Conservation (phyloP, 2,329 filamentous ascomycete species). For the Bipolaris bicolor region DNA sequence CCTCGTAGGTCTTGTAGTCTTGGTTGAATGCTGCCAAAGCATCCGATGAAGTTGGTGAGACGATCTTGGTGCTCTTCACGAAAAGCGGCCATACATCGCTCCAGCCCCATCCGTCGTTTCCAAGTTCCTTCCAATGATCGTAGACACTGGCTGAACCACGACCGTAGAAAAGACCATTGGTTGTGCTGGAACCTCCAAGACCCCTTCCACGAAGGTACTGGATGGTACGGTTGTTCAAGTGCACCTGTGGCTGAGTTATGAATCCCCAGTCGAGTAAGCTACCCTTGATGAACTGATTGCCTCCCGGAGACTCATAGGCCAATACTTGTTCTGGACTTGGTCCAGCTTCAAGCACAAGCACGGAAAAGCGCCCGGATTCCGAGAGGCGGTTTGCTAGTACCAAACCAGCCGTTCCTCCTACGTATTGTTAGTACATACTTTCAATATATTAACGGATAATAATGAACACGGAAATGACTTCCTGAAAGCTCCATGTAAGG, state of each 20-base stretch:
- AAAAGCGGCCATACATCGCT: slow-evolving; percentile 30
- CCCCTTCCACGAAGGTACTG: slow-evolving; percentile 33
- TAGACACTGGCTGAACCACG: slow-evolving; percentile 43
- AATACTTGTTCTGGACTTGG: slow-evolving; percentile 39
- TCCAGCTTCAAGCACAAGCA: slow-evolving; percentile 46
- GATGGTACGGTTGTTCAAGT: slow-evolving; percentile 29
- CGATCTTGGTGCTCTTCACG: slow-evolving; percentile 38
- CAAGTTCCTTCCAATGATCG: slow-evolving; percentile 63
- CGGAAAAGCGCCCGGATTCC: slow-evolving; percentile 29
- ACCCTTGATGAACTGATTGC: slow-evolving; percentile 36
- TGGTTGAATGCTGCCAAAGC: slow-evolving; percentile 32
- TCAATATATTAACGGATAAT: background rate
- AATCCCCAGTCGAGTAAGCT: slow-evolving; percentile 41
- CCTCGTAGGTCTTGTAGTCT: slow-evolving; percentile 38
- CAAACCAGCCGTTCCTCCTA: slow-evolving; percentile 36
- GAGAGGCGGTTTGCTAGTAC: slow-evolving; percentile 34
- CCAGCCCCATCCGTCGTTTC: slow-evolving; percentile 63
- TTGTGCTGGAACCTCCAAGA: slow-evolving; percentile 43
- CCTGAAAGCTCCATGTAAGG: too few species aligned
- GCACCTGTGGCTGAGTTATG: slow-evolving; percentile 31
- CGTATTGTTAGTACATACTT: background rate
- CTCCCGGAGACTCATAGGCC: slow-evolving; percentile 36
- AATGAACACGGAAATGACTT: too few species aligned
- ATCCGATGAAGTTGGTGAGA: slow-evolving; percentile 29
- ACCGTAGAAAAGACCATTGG: slow-evolving; percentile 46